Percentiles rank a stretch among this genome's conserved stretches.
phyloP scores from a whole-genome alignment of 352 stramenopile genomes.

The Labyrinthula sp. region DNA sequence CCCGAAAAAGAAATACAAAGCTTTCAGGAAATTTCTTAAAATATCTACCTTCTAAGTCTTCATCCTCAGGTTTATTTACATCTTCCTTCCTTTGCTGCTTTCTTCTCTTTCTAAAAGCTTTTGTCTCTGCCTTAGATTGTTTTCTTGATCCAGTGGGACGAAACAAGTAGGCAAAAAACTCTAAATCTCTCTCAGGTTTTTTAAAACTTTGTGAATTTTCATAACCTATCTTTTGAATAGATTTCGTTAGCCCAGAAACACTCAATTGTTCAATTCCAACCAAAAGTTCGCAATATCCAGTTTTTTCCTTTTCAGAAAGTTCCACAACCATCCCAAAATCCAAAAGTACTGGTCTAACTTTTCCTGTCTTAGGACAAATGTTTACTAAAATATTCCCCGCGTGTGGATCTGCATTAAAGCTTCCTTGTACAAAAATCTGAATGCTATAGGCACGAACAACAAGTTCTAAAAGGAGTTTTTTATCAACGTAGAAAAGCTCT shows the following conservation, averaged over 20 bases:
- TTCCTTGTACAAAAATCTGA: conserved; percentile 44
- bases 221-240: conserved; percentile 34
- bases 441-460: conserved; percentile 26
- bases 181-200: conserved; percentile 32
- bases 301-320: conserved; percentile 24
- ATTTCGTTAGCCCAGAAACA: conserved; percentile 31
- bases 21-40: conserved; percentile 30
- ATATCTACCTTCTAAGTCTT: conserved; percentile 17
- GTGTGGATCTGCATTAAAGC: conserved; percentile 52
- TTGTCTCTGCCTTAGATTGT: conserved; percentile 14
- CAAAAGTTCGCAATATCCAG: conserved; percentile 31
- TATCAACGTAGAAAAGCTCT: conserved; percentile 21
- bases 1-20: conserved; percentile 38
- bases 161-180: conserved; percentile 33
- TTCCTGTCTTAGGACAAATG: conserved; percentile 11
- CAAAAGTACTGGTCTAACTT: conserved; percentile 33
- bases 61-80: conserved; percentile 13
- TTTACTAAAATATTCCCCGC: conserved; percentile 40
- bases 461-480: conserved; percentile 10
- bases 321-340: conserved; percentile 38
- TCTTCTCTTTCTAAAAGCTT: conserved; percentile 22
- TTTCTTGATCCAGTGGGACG: conserved; percentile 30
- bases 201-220: conserved; percentile 32
- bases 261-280: conserved; percentile 28
- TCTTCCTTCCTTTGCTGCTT: conserved; percentile 26